phyloP scores from a whole-genome alignment of 2,329 filamentous ascomycete species.

The Geosmithia morbida region DNA sequence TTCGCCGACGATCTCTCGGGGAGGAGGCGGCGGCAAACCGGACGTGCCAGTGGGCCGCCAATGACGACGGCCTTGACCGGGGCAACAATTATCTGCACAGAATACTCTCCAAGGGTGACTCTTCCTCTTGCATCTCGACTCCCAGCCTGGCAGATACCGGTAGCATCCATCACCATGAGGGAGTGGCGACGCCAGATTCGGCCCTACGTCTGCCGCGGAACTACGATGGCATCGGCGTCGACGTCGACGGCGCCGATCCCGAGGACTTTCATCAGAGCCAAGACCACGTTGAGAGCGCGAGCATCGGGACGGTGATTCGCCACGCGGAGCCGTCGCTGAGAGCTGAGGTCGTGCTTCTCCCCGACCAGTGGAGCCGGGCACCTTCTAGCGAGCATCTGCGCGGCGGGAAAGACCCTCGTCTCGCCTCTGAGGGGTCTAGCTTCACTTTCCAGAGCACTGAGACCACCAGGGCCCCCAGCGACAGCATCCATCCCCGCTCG shows the following conservation, averaged over 20 bases:
- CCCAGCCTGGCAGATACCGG: conserved; percentile 10
- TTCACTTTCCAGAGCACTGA: neutral
- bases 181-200: neutral
- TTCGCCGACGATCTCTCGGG: neutral
- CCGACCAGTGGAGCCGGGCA: neutral
- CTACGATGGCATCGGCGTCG: neutral
- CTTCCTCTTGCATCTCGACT: neutral
- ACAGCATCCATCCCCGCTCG: neutral
- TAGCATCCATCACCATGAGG: conserved; percentile 13
- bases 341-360: neutral
- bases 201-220: neutral
- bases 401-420: neutral
- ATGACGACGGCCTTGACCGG: neutral
- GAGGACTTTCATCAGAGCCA: neutral
- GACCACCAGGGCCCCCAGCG: neutral
- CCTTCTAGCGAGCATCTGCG: neutral
- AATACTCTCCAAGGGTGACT: neutral
- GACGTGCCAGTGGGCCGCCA: neutral
- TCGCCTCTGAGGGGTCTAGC: neutral
- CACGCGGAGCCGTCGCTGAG: neutral
- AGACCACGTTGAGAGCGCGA: neutral
- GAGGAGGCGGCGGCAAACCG: neutral
- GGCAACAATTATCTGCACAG: conserved; percentile 14
- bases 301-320: neutral
- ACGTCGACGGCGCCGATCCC: neutral